A percentile compares a stretch with the other conserved stretches of the same genome.
These are phyloP conservation scores for Apiotrichum montevideense DNA, from an alignment of 1,284 basidiomycete species.

Conservation along the genomic window DNA sequence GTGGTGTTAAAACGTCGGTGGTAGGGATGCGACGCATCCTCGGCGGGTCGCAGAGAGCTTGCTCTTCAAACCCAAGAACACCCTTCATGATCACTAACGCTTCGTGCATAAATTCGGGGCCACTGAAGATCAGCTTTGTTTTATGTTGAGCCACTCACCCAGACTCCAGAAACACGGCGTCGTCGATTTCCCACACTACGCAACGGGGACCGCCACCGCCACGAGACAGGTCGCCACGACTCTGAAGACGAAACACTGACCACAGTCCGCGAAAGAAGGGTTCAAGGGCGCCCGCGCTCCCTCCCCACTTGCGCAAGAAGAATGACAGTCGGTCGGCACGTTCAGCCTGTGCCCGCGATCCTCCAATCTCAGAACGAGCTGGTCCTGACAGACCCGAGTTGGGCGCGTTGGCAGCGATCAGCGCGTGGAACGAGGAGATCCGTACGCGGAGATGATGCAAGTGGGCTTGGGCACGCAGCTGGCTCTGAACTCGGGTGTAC, in stretches of 20 bases:
- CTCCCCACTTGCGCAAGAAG: conserved; percentile 36
- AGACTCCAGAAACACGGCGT: conserved; percentile 44
- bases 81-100: conserved; percentile 40
- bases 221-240: conserved; percentile 21
- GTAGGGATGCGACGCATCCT: conserved; percentile 20
- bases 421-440: conserved; percentile 38
- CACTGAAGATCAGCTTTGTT: conserved; percentile 16
- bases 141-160: conserved; percentile 25
- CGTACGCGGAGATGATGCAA: conserved; percentile 39
- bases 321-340: conserved; percentile 24
- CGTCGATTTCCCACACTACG: conserved; percentile 44
- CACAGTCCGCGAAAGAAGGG: conserved; percentile 43
- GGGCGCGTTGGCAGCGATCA: conserved; percentile 29
- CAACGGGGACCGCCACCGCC: conserved; percentile 30
- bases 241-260: conserved; percentile 32
- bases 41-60: conserved; percentile 32
- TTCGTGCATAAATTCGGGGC: conserved; percentile 43
- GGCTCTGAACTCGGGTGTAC: conserved; percentile 38
- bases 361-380: conserved; percentile 23
- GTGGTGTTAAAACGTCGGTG: background rate
- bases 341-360: conserved; percentile 25
- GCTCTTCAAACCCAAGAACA: conserved; percentile 39
- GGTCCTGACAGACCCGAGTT: conserved; percentile 32
- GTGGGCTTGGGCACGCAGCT: conserved; percentile 38
- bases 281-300: conserved; percentile 30